These are phyloP conservation scores for Purshia tridentata DNA, from an alignment of 306 rosid species.

Conservation along the genomic window DNA sequence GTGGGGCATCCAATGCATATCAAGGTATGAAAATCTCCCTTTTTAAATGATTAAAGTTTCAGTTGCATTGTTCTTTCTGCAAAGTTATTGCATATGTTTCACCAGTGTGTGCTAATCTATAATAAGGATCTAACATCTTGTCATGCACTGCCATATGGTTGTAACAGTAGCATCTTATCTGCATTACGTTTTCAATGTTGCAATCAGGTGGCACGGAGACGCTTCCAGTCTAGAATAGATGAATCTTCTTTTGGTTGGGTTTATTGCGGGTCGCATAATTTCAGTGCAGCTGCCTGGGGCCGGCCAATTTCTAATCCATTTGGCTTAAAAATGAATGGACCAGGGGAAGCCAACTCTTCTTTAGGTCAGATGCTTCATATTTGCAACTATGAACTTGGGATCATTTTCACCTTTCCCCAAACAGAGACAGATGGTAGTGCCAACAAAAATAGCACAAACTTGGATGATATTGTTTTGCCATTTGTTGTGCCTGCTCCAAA, in stretches of 20 bases:
- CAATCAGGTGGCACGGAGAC: slow-evolving; percentile 64
- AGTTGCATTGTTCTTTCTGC: background rate
- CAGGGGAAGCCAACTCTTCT: slow-evolving; percentile 29
- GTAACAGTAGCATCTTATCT: background rate
- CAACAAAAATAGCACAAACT: slow-evolving; percentile 27
- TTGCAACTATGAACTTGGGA: slow-evolving; percentile 86
- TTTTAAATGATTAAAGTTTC: slow-evolving; percentile 8
- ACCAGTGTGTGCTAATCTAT: background rate
- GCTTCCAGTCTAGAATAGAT: slow-evolving; percentile 51
- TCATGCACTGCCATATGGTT: background rate
- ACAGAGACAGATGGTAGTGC: slow-evolving; percentile 27
- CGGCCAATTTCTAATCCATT: slow-evolving; percentile 48
- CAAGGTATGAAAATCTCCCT: slow-evolving; percentile 46
- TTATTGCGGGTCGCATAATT: slow-evolving; percentile 83
- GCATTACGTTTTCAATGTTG: background rate
- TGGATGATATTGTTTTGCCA: slow-evolving; percentile 66
- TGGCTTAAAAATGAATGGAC: slow-evolving; percentile 35
- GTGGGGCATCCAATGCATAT: slow-evolving; percentile 77
- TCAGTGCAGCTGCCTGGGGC: slow-evolving; percentile 93
- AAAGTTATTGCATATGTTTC: background rate
- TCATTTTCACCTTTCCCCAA: slow-evolving; percentile 69
- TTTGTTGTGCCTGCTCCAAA: slow-evolving; percentile 81
- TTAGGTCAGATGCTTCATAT: slow-evolving; percentile 57
- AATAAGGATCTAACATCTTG: background rate
- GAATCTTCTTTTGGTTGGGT: slow-evolving; percentile 69